Evolutionary conservation across 169 alveolate genomes (phyloP).

Genomic region (Plasmodium coatneyi): DNA sequence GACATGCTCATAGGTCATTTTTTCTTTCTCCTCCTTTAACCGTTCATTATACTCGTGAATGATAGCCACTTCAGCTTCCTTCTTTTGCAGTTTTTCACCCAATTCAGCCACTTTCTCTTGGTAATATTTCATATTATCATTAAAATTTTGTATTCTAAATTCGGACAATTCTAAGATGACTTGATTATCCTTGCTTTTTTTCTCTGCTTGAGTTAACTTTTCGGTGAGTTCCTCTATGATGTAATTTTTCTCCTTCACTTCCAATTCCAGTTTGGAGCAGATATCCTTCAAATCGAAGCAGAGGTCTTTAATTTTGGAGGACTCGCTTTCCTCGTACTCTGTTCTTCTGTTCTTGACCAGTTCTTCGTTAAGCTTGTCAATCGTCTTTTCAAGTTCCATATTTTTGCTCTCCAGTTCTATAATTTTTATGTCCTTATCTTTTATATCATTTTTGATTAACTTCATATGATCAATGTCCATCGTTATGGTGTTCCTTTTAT

Average conservation of each 20-base stretch:
- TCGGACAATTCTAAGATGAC: conserved; percentile 75
- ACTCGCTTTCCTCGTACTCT: conserved; percentile 44
- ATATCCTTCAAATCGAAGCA: conserved; percentile 76
- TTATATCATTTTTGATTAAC: conserved; percentile 59
- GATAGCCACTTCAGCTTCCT: conserved; percentile 42
- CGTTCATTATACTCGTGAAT: conserved; percentile 66
- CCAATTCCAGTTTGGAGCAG: conserved; percentile 64
- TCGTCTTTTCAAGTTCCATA: conserved; percentile 46
- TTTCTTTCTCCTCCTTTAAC: conserved; percentile 53
- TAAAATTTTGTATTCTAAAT: conserved; percentile 73
- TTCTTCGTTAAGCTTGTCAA: conserved; percentile 59
- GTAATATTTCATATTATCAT: conserved; percentile 72
- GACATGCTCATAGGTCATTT: conserved; percentile 13
- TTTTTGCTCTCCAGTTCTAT: conserved; percentile 71
- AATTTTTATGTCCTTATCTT: conserved; percentile 70
- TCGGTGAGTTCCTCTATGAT: conserved; percentile 68
- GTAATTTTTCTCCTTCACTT: conserved; percentile 61
- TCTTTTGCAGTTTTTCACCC: conserved; percentile 42
- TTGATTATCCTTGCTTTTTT: conserved; percentile 74
- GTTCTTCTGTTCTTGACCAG: conserved; percentile 5
- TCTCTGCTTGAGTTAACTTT: conserved; percentile 42
- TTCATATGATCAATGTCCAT: conserved; percentile 44
- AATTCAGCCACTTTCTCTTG: conserved; percentile 65
- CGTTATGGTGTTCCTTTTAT: conserved; percentile 15
- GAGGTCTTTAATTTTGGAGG: conserved; percentile 49